A percentile compares a stretch with the other conserved stretches of the same genome.
phyloP scores from a whole-genome alignment of 192 early-diverging fungal genomes.

The Cetraspora pellucida region DNA sequence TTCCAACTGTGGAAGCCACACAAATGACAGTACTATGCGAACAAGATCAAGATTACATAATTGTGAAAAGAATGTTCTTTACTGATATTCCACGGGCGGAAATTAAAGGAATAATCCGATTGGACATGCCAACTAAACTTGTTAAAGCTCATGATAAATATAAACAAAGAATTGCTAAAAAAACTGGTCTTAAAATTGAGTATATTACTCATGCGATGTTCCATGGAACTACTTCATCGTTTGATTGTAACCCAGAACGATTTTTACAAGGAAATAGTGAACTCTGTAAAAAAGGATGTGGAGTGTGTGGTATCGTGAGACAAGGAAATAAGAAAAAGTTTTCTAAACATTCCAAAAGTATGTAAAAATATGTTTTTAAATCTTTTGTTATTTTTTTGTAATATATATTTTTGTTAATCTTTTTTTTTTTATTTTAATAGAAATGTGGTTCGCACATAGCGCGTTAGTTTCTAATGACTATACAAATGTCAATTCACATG shows the following conservation, averaged over 20 bases:
- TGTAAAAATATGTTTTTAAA: neutral
- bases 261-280: neutral
- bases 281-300: conserved; percentile 23
- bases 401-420: neutral
- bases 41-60: neutral
- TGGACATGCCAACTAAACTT: conserved; percentile 17
- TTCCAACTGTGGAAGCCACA: neutral
- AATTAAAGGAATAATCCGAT: conserved; percentile 1
- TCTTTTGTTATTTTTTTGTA: neutral
- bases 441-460: conserved; percentile 24
- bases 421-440: neutral
- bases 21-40: neutral
- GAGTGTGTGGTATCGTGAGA: neutral
- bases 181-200: neutral
- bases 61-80: neutral
- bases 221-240: conserved; percentile 12
- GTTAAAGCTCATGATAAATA: neutral
- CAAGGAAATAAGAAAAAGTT: conserved; percentile 11
- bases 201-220: neutral
- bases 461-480: conserved; percentile 15
- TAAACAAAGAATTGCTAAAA: conserved; percentile 7
- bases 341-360: conserved; percentile 24
- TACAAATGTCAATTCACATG: neutral
- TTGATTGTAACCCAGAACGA: conserved; percentile 11
- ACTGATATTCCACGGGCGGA: neutral